Conservation (phyloP, 2,329 filamentous ascomycete genomes). For the Neonectria magnoliae region DNA sequence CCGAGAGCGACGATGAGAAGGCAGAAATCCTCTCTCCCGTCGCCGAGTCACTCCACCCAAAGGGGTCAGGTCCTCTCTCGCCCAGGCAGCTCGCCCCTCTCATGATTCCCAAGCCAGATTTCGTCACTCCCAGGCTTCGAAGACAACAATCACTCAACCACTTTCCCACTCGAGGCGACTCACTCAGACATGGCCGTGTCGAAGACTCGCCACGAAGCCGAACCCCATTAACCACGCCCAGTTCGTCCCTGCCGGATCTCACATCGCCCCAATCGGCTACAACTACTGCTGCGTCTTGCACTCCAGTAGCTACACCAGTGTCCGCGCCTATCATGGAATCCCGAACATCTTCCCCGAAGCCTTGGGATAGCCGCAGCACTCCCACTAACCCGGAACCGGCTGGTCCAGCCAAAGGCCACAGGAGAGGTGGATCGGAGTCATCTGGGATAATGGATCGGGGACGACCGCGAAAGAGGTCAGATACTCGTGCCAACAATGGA, state of each 20-base stretch:
- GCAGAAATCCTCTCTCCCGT: slow-evolving; percentile 35
- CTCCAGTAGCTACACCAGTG: slow-evolving; percentile 58
- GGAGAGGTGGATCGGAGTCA: slow-evolving; percentile 65
- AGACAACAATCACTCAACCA: slow-evolving; percentile 55
- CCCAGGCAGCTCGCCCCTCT: slow-evolving; percentile 65
- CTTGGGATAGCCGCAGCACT: slow-evolving; percentile 53
- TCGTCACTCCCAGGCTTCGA: slow-evolving; percentile 36
- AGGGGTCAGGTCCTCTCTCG: slow-evolving; percentile 52
- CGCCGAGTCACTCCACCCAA: slow-evolving; percentile 37
- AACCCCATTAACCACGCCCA: slow-evolving; percentile 51
- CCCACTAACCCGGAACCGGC: slow-evolving; percentile 35
- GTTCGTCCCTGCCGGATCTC: slow-evolving; percentile 50
- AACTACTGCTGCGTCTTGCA: slow-evolving; percentile 48
- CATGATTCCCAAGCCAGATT: slow-evolving; percentile 58
- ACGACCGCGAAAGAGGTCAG: slow-evolving; percentile 65
- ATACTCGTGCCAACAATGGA: slow-evolving; percentile 52
- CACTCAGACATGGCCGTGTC: slow-evolving; percentile 52
- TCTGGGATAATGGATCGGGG: slow-evolving; percentile 70
- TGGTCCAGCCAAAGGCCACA: slow-evolving; percentile 50
- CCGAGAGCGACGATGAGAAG: slow-evolving; percentile 38
- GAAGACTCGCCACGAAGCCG: slow-evolving; percentile 60
- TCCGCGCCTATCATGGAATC: slow-evolving; percentile 59
- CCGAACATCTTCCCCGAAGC: slow-evolving; percentile 53
- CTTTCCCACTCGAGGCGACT: slow-evolving; percentile 58
- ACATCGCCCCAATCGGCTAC: slow-evolving; percentile 57